Percentiles rank a stretch among this genome's conserved stretches.
Conservation (phyloP, 106 monocot species). For the Dioscorea zingiberensis region DNA sequence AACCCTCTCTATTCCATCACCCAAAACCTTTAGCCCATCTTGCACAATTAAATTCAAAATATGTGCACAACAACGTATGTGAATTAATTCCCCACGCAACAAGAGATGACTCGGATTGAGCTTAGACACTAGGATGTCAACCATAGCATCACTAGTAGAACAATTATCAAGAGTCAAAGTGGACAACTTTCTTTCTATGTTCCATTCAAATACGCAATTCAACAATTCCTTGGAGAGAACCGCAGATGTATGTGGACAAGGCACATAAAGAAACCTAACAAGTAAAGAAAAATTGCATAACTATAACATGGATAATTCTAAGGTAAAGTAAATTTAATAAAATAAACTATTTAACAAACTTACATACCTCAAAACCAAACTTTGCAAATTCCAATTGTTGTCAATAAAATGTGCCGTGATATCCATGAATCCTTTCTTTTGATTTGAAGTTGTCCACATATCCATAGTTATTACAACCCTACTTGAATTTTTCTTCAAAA, state of each 20-base stretch:
- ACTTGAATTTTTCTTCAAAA: no score
- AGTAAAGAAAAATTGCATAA: no score
- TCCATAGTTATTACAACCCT: no score
- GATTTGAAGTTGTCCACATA: no score
- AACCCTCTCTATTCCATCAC: neutral
- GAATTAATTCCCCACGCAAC: neutral
- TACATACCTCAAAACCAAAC: no score
- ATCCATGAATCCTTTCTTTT: no score
- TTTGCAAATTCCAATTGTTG: no score
- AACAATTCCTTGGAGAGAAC: neutral
- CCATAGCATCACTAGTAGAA: neutral
- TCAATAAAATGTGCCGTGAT: no score
- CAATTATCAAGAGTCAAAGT: neutral
- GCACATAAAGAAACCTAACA: neutral
- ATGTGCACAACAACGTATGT: neutral
- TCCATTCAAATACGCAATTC: neutral
- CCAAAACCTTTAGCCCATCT: neutral
- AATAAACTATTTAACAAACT: no score
- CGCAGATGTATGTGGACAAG: neutral
- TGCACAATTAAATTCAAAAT: slow-evolving; percentile 1
- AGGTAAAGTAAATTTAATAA: no score
- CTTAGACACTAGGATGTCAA: neutral
- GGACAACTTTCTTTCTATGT: neutral
- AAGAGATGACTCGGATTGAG: neutral
- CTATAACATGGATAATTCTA: no score